phyloP scores from a whole-genome alignment of 192 early-diverging fungal genomes.

The Umbelopsis sp. region DNA sequence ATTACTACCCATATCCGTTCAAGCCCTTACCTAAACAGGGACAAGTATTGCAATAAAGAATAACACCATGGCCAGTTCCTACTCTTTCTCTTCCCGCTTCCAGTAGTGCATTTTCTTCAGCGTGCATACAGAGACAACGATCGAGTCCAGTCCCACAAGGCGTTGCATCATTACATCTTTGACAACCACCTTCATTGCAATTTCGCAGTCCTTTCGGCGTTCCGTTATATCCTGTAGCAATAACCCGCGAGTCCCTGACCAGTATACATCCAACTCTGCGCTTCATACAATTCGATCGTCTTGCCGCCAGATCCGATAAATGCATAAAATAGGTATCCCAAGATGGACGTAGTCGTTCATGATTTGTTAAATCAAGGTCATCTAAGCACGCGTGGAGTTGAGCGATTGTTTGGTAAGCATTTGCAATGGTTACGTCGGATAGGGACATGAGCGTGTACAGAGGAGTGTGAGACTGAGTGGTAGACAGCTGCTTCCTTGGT shows the following conservation, averaged over 20 bases:
- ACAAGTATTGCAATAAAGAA: slow-evolving; percentile 96
- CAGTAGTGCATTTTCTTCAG: slow-evolving; percentile 97
- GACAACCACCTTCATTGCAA: slow-evolving; percentile 95
- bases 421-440: slow-evolving; percentile 68
- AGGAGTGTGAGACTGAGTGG: slow-evolving; percentile 11
- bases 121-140: slow-evolving; percentile 94
- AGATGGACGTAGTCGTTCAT: slow-evolving; percentile 80
- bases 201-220: slow-evolving; percentile 91
- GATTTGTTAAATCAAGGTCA: slow-evolving; percentile 62
- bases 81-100: slow-evolving; percentile 95
- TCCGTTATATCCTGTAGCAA: slow-evolving; percentile 99
- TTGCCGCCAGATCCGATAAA: slow-evolving; percentile 87
- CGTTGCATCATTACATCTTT: slow-evolving; percentile 86
- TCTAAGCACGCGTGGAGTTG: slow-evolving; percentile 49
- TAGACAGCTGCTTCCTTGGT: not conserved
- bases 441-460: slow-evolving; percentile 44
- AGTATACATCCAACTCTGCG: slow-evolving; percentile 94
- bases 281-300: slow-evolving; percentile 98
- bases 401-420: slow-evolving; percentile 42
- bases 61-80: slow-evolving; percentile 55
- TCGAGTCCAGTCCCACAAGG: slow-evolving; percentile 80
- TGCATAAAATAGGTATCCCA: slow-evolving; percentile 99
- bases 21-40: slow-evolving; percentile 63
- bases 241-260: slow-evolving; percentile 83
- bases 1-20: not conserved